phyloP scores from a whole-genome alignment of 805 yeast genomes.

The Saturnispora sanitii region DNA sequence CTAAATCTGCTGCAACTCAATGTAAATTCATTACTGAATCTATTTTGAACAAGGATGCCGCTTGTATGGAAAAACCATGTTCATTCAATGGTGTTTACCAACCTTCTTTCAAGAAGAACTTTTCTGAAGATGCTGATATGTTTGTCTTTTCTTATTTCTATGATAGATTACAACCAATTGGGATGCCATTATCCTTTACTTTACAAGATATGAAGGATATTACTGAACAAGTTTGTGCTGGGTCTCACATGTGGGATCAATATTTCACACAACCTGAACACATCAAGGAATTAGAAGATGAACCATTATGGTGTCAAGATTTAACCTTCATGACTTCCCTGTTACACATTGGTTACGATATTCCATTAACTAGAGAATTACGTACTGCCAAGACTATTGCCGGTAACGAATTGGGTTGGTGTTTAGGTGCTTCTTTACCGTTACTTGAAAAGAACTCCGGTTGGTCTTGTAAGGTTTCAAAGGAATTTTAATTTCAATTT shows the following conservation, averaged over 20 bases:
- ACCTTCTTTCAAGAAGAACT: conserved; percentile 77
- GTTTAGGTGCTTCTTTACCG: conserved; percentile 95
- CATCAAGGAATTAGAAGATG: conserved; percentile 52
- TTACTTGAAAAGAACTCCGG: conserved; percentile 55
- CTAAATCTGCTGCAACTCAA: conserved; percentile 57
- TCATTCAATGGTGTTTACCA: conserved; percentile 97
- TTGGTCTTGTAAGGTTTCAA: conserved; percentile 56
- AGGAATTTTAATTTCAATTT: conserved; percentile 20
- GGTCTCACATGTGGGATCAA: conserved; percentile 63
- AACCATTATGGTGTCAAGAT: conserved; percentile 94
- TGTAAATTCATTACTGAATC: conserved; percentile 80
- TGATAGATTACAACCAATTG: conserved; percentile 88
- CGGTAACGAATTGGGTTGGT: conserved; percentile 94
- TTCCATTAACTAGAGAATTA: conserved; percentile 81
- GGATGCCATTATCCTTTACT: conserved; percentile 87
- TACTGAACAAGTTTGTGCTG: conserved; percentile 78
- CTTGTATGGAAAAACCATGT: conserved; percentile 72
- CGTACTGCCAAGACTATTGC: conserved; percentile 86
- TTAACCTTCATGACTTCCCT: conserved; percentile 82
- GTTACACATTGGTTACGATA: conserved; percentile 93
- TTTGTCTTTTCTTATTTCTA: conserved; percentile 90
- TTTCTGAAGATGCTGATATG: conserved; percentile 65
- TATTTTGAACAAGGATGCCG: conserved; percentile 72
- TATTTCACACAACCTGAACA: conserved; percentile 60
- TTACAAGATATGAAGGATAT: conserved; percentile 75